A percentile compares a stretch with the other conserved stretches of the same genome.
Conservation (phyloP, 495 filamentous ascomycete genomes). For the Penicillium paxilli region DNA sequence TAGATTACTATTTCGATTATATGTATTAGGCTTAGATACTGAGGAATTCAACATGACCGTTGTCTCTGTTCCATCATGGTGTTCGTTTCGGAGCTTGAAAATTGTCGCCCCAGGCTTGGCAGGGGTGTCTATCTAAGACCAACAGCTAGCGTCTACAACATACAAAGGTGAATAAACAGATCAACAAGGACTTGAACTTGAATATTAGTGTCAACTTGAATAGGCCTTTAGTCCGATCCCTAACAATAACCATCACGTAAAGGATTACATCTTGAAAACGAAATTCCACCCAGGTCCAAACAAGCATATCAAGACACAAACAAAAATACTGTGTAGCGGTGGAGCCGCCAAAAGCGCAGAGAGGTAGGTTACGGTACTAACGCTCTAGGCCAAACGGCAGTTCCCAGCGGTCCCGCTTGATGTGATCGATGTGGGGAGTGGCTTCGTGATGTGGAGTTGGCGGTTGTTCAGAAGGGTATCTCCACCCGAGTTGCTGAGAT, state of each 20-base stretch:
- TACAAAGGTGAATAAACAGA: no score
- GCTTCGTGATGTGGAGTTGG: slow-evolving; percentile 15
- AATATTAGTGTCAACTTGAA: no score
- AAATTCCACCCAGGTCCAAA: slow-evolving; percentile 5
- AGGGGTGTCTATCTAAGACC: no score
- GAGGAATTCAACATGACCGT: neutral
- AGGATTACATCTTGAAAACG: neutral
- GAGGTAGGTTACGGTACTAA: no score
- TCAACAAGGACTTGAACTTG: no score
- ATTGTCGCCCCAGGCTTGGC: neutral
- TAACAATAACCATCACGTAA: no score
- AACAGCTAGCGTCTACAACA: no score
- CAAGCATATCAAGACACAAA: slow-evolving; percentile 4
- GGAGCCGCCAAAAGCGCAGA: slow-evolving; percentile 7
- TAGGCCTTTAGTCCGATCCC: no score
- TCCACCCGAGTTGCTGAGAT: slow-evolving; percentile 6
- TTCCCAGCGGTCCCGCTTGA: slow-evolving; percentile 10
- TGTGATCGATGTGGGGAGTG: slow-evolving; percentile 9
- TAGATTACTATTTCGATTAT: neutral
- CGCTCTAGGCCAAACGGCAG: no score
- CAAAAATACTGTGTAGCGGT: slow-evolving; percentile 3
- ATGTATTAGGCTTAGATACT: neutral
- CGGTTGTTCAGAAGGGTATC: slow-evolving; percentile 17
- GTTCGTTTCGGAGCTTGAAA: neutral
- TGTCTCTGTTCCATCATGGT: neutral